Evolutionary conservation across 805 yeast genomes (phyloP), one percentile per base, ranked within the genome.

Genomic region (Pichia cephalocereana): DNA sequence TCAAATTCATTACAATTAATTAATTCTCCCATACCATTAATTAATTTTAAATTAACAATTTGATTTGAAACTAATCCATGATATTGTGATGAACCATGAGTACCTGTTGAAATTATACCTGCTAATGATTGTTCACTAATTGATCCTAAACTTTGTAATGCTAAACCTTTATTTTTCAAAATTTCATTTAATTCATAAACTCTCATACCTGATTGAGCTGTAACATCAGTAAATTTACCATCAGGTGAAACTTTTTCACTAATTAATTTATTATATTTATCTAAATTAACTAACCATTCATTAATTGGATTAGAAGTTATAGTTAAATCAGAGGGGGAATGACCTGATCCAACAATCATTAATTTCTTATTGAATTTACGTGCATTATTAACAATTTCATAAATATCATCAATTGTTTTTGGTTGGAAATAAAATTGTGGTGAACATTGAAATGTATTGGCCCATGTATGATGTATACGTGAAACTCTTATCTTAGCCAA

Each of bases 91-190:
- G 97, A 85, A 8, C 99, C 99, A 61, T 91, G 99, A 0, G 98
- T 89, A 30, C 98, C 98, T 0, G 98, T 91, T 2, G 96, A 84
- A 41, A 93, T 88, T 54, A 90, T 80, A n/a, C 99, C 99, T 4
- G 95, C 98, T 27, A 89, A 72, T 15, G 95, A 85, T 63, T 91
- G 98, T 52, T 88, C 96, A 39, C 93, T 80, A 46, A 91, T 91
- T 1, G 97, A 89, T 1, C 98, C 98, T 58, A 93, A 70, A 59
- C 86, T 91, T 65, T 91, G 98, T 49, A 91, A 70, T 6, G 96
- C 95, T 50, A 87, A 75, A 1, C 84, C 83, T 53, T 77, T 73
- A 12, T 69, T 52, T 27, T 79, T 82, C 52, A 91, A 71, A 51
- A 72, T 71, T 11, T 80, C 80, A 63, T 86, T 88, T 60, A 91